These are phyloP conservation scores for Penicillium oxalicum DNA, from an alignment of 2,329 filamentous ascomycete species.

Conservation along the genomic window DNA sequence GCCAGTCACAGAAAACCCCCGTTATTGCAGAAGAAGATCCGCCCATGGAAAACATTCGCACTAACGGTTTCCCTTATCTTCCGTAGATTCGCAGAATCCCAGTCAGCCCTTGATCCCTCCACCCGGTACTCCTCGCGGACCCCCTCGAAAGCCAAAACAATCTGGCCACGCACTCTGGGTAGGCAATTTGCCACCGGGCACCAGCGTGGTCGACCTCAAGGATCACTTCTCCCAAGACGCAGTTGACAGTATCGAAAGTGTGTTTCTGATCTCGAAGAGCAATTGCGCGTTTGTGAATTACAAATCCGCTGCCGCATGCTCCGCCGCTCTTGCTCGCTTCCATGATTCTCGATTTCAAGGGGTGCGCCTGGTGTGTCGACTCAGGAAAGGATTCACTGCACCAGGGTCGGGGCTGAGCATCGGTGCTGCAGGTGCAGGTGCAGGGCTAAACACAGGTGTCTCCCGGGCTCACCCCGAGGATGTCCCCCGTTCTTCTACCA, in stretches of 20 bases:
- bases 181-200: conserved; percentile 81
- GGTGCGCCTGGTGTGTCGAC: conserved; percentile 75
- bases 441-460: too few species aligned
- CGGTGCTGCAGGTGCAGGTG: conserved; percentile 45
- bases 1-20: neutral
- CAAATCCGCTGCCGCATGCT: conserved; percentile 69
- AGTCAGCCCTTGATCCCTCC: conserved; percentile 10
- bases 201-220: conserved; percentile 76
- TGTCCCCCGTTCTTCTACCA: conserved; percentile 4
- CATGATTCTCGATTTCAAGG: conserved; percentile 88
- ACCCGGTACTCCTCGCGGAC: conserved; percentile 50
- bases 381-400: conserved; percentile 55
- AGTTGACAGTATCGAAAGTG: conserved; percentile 68
- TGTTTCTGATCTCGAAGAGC: conserved; percentile 93
- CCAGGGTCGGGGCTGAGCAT: conserved; percentile 24
- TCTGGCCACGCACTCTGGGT: conserved; percentile 92
- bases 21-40: too few species aligned
- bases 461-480: conserved; percentile 32
- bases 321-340: conserved; percentile 71
- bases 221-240: conserved; percentile 81
- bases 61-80: neutral
- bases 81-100: conserved; percentile 12
- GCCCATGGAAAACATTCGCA: neutral
- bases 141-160: conserved; percentile 60
- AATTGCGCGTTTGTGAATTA: conserved; percentile 98